These are phyloP conservation scores for Fallopia convolvulus DNA, from an alignment of 148 eudicot genomes.

Conservation along the genomic window DNA sequence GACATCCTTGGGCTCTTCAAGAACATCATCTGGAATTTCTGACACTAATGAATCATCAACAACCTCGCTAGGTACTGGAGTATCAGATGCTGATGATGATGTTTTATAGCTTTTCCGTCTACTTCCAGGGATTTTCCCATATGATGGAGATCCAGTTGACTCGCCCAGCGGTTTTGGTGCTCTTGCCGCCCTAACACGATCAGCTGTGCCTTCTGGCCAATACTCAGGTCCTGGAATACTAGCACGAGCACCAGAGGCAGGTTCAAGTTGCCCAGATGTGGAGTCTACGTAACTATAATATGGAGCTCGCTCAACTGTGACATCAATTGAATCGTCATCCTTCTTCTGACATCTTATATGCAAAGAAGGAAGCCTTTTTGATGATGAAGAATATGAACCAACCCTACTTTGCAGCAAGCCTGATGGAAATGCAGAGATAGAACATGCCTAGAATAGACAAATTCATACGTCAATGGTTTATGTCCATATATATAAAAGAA, in stretches of 20 bases:
- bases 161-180: conserved; percentile 83
- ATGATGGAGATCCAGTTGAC: conserved; percentile 64
- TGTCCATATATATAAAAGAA: background rate
- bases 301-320: conserved; percentile 75
- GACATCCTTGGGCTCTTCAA: conserved; percentile 48
- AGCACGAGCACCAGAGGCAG: conserved; percentile 99
- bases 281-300: conserved; percentile 88
- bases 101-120: conserved; percentile 62
- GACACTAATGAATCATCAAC: conserved; percentile 29
- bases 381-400: conserved; percentile 19
- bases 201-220: conserved; percentile 98
- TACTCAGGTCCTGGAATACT: conserved; percentile 84
- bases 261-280: conserved; percentile 81
- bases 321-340: conserved; percentile 41
- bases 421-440: conserved; percentile 39
- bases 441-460: conserved; percentile 33
- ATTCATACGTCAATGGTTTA: conserved; percentile 6
- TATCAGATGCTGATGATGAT: conserved; percentile 38
- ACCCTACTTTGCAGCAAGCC: conserved; percentile 25
- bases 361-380: conserved; percentile 28
- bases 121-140: conserved; percentile 85
- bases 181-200: conserved; percentile 72
- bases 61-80: conserved; percentile 34
- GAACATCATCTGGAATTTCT: conserved; percentile 43
- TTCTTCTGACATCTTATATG: conserved; percentile 60